phyloP scores from a whole-genome alignment of 73 alveolate species.

The Breviolum minutum region DNA sequence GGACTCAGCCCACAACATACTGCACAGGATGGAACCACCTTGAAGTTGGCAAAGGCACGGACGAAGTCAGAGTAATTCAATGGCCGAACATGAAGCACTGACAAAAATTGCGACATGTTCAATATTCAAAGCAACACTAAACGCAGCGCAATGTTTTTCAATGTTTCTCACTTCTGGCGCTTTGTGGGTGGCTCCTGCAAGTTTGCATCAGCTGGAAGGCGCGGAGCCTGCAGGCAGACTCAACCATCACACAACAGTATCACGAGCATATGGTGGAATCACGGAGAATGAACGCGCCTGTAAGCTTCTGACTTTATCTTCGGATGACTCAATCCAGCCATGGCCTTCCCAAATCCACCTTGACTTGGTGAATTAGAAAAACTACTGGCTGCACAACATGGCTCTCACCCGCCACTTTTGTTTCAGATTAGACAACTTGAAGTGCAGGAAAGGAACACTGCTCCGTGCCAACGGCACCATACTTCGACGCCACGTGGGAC shows the following conservation, averaged over 20 bases:
- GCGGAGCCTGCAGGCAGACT: background rate
- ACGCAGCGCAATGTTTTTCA: background rate
- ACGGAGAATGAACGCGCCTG: background rate
- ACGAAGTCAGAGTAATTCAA: background rate
- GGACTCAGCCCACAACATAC: background rate
- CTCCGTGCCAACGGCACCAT: background rate
- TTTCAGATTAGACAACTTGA: background rate
- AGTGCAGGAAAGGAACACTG: background rate
- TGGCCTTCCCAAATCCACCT: slow-evolving; percentile 8
- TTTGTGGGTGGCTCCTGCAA: background rate
- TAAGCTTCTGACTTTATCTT: background rate
- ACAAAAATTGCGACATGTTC: too few relatives aligned
- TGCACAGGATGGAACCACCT: background rate
- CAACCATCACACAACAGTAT: background rate
- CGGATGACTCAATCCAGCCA: background rate
- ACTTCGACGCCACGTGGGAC: background rate
- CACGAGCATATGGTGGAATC: background rate
- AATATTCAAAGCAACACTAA: too few relatives aligned
- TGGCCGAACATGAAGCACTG: background rate
- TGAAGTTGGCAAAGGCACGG: background rate
- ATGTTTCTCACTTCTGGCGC: background rate
- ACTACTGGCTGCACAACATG: background rate
- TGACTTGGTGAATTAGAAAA: too few relatives aligned
- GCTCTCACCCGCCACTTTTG: too few relatives aligned
- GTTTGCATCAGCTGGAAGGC: background rate